Evolutionary conservation across 345 rosid genomes (phyloP), one percentile per base, ranked within the genome.

Genomic region (Arabidopsis arenosa): DNA sequence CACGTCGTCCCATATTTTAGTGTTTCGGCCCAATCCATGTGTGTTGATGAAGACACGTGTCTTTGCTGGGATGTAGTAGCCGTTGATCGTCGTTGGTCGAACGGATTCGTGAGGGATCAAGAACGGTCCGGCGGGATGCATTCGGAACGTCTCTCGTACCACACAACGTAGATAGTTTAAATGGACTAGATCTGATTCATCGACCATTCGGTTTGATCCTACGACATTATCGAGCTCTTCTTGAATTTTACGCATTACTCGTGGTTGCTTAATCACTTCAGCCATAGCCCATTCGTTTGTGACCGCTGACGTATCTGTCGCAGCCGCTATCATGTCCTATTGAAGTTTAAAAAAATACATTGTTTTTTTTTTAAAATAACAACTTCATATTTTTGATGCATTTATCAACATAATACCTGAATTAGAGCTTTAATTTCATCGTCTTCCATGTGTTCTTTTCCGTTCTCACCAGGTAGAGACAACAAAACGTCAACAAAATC

Each of bases 231-330:
- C 96, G 1, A 94, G 88, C 74, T 94, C 98, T 21, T 84, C 72
- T 67, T 94, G 97, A 59, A 94, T 84, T 66, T 83, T 90, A 2
- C 37, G 81, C 36, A 86, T 87, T 75, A 91, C 93, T 70, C 79
- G 79, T 23, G 97, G 97, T 65, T 94, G 89, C 73, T 84, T 90
- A 35, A 94, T 90, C 58, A 87, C 93, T 79, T 94, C 98, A 0
- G 96, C 83, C 98, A 94, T 90, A 40, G 96, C 95, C 98, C 98
- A 94, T 82, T 94, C 98, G 63, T 87, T 91, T 30, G 96, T 94
- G 68, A 94, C 97, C 1, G 96, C 97, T 5, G 98, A 94, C 1
- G 98, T 94, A 14, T 94, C 97, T 0, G 98, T 94, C 8, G 97
- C 98, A 0, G 98, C 97, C 4, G 96, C 96, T 67, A 94, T 90